Percentiles rank a stretch among this genome's conserved stretches.
Evolutionary conservation across 2,329 filamentous ascomycete genomes (phyloP).

Genomic region (Aureobasidium pullulans): DNA sequence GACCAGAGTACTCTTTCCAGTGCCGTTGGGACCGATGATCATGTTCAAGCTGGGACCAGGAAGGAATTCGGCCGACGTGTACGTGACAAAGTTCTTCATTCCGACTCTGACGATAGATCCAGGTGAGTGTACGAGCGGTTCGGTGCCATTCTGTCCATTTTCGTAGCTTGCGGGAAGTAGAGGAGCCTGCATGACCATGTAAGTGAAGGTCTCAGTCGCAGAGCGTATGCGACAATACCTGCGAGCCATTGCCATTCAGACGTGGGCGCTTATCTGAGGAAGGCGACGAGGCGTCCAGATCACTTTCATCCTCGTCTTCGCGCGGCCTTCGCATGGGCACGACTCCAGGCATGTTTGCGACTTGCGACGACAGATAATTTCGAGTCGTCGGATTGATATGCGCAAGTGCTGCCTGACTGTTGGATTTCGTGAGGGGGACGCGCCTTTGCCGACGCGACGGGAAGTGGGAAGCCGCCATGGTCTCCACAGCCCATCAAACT

Average conservation of each 20-base stretch:
- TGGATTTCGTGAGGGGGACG: neutral
- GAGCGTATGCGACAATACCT: neutral
- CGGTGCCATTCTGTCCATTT: constrained; percentile 17
- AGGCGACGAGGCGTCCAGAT: neutral
- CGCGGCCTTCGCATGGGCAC: constrained; percentile 5
- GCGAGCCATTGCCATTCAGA: constrained; percentile 1
- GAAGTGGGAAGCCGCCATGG: neutral
- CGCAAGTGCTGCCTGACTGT: neutral
- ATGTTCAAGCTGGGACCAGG: constrained; percentile 93
- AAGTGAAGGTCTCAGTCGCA: neutral
- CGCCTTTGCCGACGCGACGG: neutral
- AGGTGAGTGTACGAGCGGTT: constrained; percentile 44
- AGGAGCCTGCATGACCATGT: constrained; percentile 12
- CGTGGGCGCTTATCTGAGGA: constrained; percentile 11
- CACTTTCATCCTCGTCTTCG: neutral
- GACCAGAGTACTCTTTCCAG: constrained; percentile 93
- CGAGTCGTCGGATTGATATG: neutral
- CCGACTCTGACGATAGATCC: constrained; percentile 85
- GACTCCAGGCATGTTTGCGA: constrained; percentile 12
- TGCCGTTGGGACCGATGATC: constrained; percentile 98
- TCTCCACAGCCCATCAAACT: neutral
- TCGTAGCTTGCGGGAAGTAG: constrained; percentile 29
- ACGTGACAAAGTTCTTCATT: constrained; percentile 87
- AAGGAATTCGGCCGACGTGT: constrained; percentile 82
- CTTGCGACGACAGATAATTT: neutral